A percentile compares a stretch with the other conserved stretches of the same genome.
phyloP scores from a whole-genome alignment of 2,329 filamentous ascomycete genomes.

The Verticillium tricorpus region DNA sequence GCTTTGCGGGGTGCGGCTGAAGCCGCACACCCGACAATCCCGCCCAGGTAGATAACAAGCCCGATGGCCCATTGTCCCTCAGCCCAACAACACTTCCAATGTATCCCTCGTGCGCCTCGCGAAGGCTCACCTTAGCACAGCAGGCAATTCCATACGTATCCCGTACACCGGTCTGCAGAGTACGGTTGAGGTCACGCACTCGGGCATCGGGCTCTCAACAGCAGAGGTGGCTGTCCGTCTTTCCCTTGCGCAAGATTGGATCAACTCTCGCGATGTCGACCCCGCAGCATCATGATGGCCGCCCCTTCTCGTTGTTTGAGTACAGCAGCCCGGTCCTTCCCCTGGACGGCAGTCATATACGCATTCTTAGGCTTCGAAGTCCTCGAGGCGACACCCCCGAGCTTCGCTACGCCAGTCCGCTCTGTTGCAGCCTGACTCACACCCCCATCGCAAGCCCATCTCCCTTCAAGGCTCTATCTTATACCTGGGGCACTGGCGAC shows the following conservation, averaged over 20 bases:
- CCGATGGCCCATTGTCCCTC: not conserved
- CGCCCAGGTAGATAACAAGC: not conserved
- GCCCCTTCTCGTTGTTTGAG: not conserved
- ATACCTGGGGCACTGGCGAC: slow-evolving; percentile 17
- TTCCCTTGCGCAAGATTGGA: not conserved
- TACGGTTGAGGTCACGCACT: not conserved
- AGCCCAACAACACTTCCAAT: not conserved
- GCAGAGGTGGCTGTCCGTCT: not conserved
- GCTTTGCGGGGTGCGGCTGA: not conserved
- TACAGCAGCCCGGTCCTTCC: slow-evolving; percentile 1
- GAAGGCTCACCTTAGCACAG: not conserved
- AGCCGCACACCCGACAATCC: not conserved
- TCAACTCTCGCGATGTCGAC: not conserved
- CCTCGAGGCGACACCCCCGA: slow-evolving; percentile 1
- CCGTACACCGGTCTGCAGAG: not conserved
- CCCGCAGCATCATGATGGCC: not conserved
- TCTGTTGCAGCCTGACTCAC: slow-evolving; percentile 4
- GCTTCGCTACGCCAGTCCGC: slow-evolving; percentile 1
- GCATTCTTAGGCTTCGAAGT: slow-evolving; percentile 7
- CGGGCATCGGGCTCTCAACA: not conserved
- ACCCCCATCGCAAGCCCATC: slow-evolving; percentile 8
- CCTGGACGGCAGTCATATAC: slow-evolving; percentile 8
- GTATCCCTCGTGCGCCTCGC: not conserved
- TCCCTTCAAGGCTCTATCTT: slow-evolving; percentile 18
- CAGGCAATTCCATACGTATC: not conserved